phyloP scores from a whole-genome alignment of 2,329 filamentous ascomycete species.

The Colletotrichum zoysiae region DNA sequence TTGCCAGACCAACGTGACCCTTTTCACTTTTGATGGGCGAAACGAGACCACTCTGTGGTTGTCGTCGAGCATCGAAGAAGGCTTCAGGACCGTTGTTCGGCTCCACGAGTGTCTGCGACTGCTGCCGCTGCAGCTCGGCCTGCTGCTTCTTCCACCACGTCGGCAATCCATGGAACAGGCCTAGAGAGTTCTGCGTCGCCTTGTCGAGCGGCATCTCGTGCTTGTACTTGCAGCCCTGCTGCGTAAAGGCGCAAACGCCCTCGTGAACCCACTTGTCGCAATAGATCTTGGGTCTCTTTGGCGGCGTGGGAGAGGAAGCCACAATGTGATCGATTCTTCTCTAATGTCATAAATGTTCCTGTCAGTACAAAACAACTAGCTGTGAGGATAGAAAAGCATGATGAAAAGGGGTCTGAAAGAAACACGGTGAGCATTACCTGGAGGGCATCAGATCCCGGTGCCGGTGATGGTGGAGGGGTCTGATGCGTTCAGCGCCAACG shows the following conservation, averaged over 20 bases:
- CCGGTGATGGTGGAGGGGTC: slow-evolving; percentile 43
- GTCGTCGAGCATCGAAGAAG: slow-evolving; percentile 9
- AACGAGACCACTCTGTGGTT: slow-evolving; percentile 2
- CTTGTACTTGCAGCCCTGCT: slow-evolving; percentile 89
- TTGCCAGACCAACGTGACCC: slow-evolving; percentile 12
- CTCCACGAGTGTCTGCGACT: slow-evolving; percentile 15
- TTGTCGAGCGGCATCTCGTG: slow-evolving; percentile 87
- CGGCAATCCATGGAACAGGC: slow-evolving; percentile 75
- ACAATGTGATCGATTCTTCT: slow-evolving; percentile 49
- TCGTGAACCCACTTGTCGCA: slow-evolving; percentile 93
- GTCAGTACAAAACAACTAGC: slow-evolving; percentile 2
- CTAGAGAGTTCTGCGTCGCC: slow-evolving; percentile 75
- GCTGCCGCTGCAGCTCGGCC: slow-evolving; percentile 55
- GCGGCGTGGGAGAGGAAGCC: slow-evolving; percentile 50
- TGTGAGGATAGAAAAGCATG: too few species aligned
- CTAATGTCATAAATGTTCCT: slow-evolving; percentile 41
- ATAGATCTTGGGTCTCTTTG: slow-evolving; percentile 74
- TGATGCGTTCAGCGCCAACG: slow-evolving; percentile 47
- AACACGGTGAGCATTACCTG: slow-evolving; percentile 48
- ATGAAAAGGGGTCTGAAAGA: background rate
- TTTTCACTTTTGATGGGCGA: slow-evolving; percentile 22
- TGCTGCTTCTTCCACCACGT: slow-evolving; percentile 70
- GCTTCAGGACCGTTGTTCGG: slow-evolving; percentile 6
- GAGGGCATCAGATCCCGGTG: slow-evolving; percentile 48
- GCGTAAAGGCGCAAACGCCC: slow-evolving; percentile 85